Evolutionary conservation across 441 rosid genomes (phyloP).

Genomic region (Euphorbia celastroides): DNA sequence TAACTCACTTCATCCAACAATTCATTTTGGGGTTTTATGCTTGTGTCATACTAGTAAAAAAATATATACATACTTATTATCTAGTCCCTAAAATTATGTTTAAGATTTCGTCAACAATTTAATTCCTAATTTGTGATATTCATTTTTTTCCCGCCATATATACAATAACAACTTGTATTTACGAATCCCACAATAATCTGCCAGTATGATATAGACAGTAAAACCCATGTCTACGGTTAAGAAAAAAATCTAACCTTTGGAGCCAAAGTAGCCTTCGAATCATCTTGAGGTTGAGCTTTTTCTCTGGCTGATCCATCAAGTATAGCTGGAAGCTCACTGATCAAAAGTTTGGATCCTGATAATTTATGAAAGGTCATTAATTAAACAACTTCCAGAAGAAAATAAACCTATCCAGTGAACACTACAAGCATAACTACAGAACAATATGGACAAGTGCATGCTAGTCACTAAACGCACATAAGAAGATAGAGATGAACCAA

Average conservation of each 20-base stretch:
- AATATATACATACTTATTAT: too few relatives aligned
- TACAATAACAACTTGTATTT: too few relatives aligned
- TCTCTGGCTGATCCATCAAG: slow-evolving; percentile 67
- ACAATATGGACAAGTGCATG: not conserved
- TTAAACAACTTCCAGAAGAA: slow-evolving; percentile 3
- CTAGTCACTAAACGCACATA: not conserved
- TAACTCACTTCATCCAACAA: too few relatives aligned
- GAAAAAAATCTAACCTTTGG: slow-evolving; percentile 51
- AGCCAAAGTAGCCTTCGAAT: slow-evolving; percentile 76
- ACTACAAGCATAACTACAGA: not conserved
- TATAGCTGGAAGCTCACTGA: slow-evolving; percentile 65
- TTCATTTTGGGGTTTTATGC: too few relatives aligned
- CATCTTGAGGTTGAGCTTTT: slow-evolving; percentile 82
- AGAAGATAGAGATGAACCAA: not conserved
- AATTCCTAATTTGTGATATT: too few relatives aligned
- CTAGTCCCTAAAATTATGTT: too few relatives aligned
- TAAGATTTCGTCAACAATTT: too few relatives aligned
- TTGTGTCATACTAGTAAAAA: too few relatives aligned
- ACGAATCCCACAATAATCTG: too few relatives aligned
- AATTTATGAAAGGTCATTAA: slow-evolving; percentile 7
- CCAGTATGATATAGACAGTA: not conserved
- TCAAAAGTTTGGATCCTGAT: slow-evolving; percentile 82
- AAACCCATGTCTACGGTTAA: not conserved
- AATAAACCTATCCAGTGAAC: not conserved
- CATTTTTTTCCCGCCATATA: too few relatives aligned